phyloP scores from a whole-genome alignment of 805 yeast species.

The Isabelozyma rhagii region DNA sequence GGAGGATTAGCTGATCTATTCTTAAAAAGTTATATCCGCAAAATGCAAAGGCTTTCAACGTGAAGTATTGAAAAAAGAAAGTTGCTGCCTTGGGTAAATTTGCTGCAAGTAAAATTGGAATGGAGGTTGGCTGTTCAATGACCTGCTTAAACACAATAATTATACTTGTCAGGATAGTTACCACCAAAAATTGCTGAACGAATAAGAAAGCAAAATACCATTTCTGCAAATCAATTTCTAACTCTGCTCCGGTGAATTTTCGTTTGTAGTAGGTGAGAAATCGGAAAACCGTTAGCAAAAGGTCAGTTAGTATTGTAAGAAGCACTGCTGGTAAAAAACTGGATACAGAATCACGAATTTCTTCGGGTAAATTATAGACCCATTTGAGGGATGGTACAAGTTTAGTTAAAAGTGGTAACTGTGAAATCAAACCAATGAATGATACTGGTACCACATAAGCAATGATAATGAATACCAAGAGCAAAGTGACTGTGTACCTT shows the following conservation, averaged over 20 bases:
- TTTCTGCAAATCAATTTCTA: conserved; percentile 68
- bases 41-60: conserved; percentile 72
- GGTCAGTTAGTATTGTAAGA: conserved; percentile 59
- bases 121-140: conserved; percentile 66
- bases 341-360: conserved; percentile 51
- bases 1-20: conserved; percentile 46
- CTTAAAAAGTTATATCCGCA: conserved; percentile 71
- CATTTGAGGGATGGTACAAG: conserved; percentile 60
- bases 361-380: conserved; percentile 53
- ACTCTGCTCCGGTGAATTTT: conserved; percentile 54
- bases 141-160: conserved; percentile 60
- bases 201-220: conserved; percentile 79
- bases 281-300: conserved; percentile 58
- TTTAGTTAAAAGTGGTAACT: conserved; percentile 60
- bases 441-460: conserved; percentile 84
- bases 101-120: conserved; percentile 68
- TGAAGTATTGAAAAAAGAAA: conserved; percentile 75
- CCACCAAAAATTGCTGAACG: conserved; percentile 80
- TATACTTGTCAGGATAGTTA: conserved; percentile 79
- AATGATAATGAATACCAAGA: conserved; percentile 48
- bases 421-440: conserved; percentile 71
- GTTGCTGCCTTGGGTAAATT: conserved; percentile 85
- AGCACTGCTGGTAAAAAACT: conserved; percentile 67
- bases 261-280: conserved; percentile 55
- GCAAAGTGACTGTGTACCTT: conserved; percentile 40